A percentile compares a stretch with the other conserved stretches of the same genome.
Conservation (phyloP, 2,329 filamentous ascomycete species). For the Torrubiellomyces zombiae region DNA sequence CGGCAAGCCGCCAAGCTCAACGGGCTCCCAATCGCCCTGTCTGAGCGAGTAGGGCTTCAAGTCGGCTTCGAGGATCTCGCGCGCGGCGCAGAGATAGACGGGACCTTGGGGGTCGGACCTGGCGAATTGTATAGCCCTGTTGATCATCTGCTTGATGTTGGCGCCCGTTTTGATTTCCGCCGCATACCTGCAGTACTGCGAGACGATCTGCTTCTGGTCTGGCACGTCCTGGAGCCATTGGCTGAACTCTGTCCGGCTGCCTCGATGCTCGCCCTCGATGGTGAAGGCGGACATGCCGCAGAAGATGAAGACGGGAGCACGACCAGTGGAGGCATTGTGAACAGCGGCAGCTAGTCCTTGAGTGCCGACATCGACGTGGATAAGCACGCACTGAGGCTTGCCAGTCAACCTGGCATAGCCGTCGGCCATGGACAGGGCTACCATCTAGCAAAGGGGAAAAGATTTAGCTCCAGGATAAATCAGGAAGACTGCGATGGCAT, state of each 20-base stretch:
- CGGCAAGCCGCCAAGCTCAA: constrained; percentile 46
- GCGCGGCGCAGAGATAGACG: constrained; percentile 60
- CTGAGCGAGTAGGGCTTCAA: constrained; percentile 55
- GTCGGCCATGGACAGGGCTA: constrained; percentile 71
- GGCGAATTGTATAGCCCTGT: constrained; percentile 69
- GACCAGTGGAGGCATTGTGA: constrained; percentile 61
- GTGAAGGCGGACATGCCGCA: constrained; percentile 65
- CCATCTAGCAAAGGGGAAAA: constrained; percentile 39
- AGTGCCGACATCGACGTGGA: constrained; percentile 69
- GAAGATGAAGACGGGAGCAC: constrained; percentile 61
- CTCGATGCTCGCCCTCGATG: constrained; percentile 59
- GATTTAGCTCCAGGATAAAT: background rate
- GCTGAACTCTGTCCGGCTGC: constrained; percentile 68
- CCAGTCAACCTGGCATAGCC: constrained; percentile 55
- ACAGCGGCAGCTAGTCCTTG: constrained; percentile 63
- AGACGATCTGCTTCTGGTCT: constrained; percentile 64
- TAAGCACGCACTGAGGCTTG: constrained; percentile 55
- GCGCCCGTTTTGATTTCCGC: constrained; percentile 70
- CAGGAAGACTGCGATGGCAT: constrained; percentile 1
- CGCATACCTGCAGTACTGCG: constrained; percentile 72
- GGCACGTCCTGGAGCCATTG: constrained; percentile 78
- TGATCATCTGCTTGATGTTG: constrained; percentile 82
- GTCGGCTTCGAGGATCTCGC: constrained; percentile 77
- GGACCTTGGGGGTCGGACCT: constrained; percentile 62
- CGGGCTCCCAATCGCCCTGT: constrained; percentile 52